phyloP scores from a whole-genome alignment of 805 yeast species.

The Candida ovalis region DNA sequence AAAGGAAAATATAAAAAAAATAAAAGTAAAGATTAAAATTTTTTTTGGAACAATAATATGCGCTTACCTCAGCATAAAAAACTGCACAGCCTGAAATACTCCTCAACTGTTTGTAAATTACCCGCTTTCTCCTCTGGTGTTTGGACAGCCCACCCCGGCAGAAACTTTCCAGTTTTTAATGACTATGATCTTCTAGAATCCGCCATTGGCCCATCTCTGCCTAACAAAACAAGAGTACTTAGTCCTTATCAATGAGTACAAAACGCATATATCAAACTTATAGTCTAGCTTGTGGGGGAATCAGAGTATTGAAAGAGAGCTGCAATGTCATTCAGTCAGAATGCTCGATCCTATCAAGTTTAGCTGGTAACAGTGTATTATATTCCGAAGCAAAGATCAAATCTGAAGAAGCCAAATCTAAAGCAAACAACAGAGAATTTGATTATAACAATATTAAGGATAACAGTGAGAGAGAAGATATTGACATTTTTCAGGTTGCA shows the following conservation, averaged over 20 bases:
- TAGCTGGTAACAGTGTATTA: constrained; percentile 24
- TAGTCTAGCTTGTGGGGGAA: constrained; percentile 25
- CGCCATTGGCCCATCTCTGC: too few relatives aligned
- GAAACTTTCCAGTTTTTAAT: not conserved
- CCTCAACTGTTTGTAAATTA: not conserved
- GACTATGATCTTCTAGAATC: too few relatives aligned
- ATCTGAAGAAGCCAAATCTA: constrained; percentile 24
- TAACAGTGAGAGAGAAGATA: constrained; percentile 13
- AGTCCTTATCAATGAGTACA: constrained; percentile 18
- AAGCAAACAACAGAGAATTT: constrained; percentile 12
- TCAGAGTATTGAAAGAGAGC: constrained; percentile 25
- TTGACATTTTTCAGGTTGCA: constrained; percentile 33
- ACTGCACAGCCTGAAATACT: not conserved
- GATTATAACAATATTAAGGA: constrained; percentile 6
- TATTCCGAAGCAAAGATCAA: constrained; percentile 24
- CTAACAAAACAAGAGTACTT: too few relatives aligned
- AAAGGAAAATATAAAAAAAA: not conserved
- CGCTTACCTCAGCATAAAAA: not conserved
- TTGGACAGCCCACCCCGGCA: not conserved
- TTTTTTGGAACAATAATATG: not conserved
- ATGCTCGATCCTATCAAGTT: constrained; percentile 19
- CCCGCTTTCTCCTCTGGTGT: not conserved
- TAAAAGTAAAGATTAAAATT: not conserved
- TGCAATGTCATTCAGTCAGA: constrained; percentile 11
- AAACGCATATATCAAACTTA: constrained; percentile 24